A percentile compares a stretch with the other conserved stretches of the same genome.
Evolutionary conservation across 129 eudicot species (phyloP).

Genomic region (Deinandra increscens): DNA sequence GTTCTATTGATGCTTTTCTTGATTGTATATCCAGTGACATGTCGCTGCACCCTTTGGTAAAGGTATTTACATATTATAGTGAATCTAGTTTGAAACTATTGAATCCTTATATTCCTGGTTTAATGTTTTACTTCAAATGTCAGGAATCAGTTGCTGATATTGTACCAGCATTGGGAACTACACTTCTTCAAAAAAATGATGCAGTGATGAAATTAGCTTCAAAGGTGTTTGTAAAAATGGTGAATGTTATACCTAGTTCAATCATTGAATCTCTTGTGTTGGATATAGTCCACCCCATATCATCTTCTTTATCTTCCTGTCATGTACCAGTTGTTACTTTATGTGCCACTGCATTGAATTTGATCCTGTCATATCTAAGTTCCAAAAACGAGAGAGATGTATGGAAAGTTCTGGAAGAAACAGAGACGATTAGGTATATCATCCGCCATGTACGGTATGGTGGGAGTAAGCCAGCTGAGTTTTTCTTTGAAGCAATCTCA

Average conservation of each 20-base stretch:
- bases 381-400: conserved; percentile 50
- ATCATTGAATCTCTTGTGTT: conserved; percentile 46
- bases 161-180: conserved; percentile 57
- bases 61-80: conserved; percentile 41
- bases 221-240: conserved; percentile 58
- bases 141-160: conserved; percentile 74
- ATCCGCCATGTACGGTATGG: conserved; percentile 42
- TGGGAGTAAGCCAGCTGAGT: conserved; percentile 48
- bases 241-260: conserved; percentile 54
- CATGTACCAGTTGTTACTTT: conserved; percentile 52
- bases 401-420: conserved; percentile 56
- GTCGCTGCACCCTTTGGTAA: conserved; percentile 60
- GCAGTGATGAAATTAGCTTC: conserved; percentile 59
- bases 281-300: conserved; percentile 54
- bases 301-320: conserved; percentile 53
- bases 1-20: conserved; percentile 76
- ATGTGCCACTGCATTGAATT: conserved; percentile 60
- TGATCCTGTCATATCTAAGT: conserved; percentile 48
- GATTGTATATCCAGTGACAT: conserved; percentile 66
- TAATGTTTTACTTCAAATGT: conserved; percentile 13
- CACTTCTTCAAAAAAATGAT: conserved; percentile 57
- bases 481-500: conserved; percentile 45
- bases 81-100: not conserved
- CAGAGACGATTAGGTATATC: conserved; percentile 43
- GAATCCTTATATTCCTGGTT: not conserved